phyloP scores from a whole-genome alignment of 192 early-diverging fungal species.

The Tieghemiomyces parasiticus region DNA sequence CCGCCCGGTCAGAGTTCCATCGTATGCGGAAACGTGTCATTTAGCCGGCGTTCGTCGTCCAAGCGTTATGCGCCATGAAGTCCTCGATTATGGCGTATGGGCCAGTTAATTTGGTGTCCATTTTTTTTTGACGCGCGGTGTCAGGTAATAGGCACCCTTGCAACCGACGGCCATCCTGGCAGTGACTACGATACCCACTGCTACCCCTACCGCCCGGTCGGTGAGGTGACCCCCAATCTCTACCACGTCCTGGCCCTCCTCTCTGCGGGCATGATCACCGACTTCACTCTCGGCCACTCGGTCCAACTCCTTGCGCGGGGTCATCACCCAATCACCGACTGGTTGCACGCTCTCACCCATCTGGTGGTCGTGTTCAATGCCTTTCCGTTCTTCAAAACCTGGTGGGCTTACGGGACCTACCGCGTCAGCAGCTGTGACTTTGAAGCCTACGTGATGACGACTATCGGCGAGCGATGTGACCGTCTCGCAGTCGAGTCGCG shows the following conservation, averaged over 20 bases:
- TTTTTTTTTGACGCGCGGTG: too few species aligned
- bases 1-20: slow-evolving; percentile 1
- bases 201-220: too few species aligned
- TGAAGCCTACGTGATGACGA: background rate
- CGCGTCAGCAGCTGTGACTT: background rate
- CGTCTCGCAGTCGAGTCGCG: background rate
- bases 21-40: background rate
- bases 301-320: background rate
- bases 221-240: too few species aligned
- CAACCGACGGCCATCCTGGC: too few species aligned
- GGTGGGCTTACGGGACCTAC: background rate
- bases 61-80: background rate
- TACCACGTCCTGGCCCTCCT: background rate
- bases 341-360: background rate
- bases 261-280: background rate
- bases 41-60: background rate
- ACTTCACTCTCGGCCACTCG: background rate
- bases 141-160: too few species aligned
- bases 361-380: background rate
- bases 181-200: too few species aligned
- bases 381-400: background rate
- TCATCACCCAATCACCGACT: background rate
- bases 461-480: background rate
- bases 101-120: background rate
- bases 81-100: background rate